Percentiles rank a stretch among this genome's conserved stretches.
Evolutionary conservation across 345 rosid species (phyloP).

Genomic region (Gossypium rotundifolium): DNA sequence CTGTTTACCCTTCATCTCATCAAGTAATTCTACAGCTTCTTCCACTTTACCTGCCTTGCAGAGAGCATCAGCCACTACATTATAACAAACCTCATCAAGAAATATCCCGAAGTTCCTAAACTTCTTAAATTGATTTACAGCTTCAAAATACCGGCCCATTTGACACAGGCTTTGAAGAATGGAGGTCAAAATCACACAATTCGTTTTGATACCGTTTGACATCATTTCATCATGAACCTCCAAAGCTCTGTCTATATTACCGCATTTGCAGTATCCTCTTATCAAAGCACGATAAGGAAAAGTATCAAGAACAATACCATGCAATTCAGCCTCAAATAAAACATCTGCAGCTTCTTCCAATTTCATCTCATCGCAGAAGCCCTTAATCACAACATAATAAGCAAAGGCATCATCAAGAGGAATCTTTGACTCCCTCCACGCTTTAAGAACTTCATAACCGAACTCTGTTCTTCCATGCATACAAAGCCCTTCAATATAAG

Average conservation of each 20-base stretch:
- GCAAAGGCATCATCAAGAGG: conserved; percentile 36
- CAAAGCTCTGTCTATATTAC: conserved; percentile 43
- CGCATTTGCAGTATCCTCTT: conserved; percentile 35
- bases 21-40: conserved; percentile 40
- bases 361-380: conserved; percentile 56
- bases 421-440: conserved; percentile 17
- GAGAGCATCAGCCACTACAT: conserved; percentile 43
- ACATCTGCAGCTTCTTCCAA: conserved; percentile 41
- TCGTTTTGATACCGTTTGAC: conserved; percentile 43
- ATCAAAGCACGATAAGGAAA: conserved; percentile 40
- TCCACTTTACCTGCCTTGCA: conserved; percentile 59
- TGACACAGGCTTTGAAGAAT: conserved; percentile 56
- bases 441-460: conserved; percentile 37
- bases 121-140: conserved; percentile 29
- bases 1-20: conserved; percentile 53
- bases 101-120: conserved; percentile 33
- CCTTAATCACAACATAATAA: conserved; percentile 41
- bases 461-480: conserved; percentile 27
- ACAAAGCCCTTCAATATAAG: conserved; percentile 68
- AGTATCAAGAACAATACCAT: conserved; percentile 40
- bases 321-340: conserved; percentile 40
- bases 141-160: conserved; percentile 31
- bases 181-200: conserved; percentile 45
- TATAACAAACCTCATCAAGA: conserved; percentile 55
- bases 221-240: conserved; percentile 37